phyloP scores from a whole-genome alignment of 176 grass and related monocot species.

The Oropetium thomaeum region DNA sequence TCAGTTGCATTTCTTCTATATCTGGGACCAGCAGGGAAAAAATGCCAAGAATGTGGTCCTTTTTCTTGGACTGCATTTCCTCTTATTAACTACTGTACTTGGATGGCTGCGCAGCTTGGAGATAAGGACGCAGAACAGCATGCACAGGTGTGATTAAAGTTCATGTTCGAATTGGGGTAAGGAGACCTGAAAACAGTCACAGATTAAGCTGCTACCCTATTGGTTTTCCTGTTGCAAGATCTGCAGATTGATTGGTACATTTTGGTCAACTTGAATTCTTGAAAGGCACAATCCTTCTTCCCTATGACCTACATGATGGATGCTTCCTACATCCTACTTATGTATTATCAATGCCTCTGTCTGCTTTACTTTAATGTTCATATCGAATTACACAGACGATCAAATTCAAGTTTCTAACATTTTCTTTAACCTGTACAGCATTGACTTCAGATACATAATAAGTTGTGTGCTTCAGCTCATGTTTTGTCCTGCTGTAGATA shows the following conservation, averaged over 20 bases:
- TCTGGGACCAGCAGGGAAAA: not conserved
- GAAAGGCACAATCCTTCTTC: not conserved
- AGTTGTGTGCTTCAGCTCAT: not conserved
- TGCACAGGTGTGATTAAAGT: not conserved
- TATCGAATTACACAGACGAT: not conserved
- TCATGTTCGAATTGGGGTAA: conserved; percentile 3
- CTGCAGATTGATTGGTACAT: conserved; percentile 9
- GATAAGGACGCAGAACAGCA: conserved; percentile 3
- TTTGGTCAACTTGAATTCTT: not conserved
- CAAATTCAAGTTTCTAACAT: not conserved
- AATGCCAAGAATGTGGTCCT: conserved; percentile 7
- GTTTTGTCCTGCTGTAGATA: not conserved
- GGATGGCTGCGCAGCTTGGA: conserved; percentile 12
- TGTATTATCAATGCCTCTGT: not conserved
- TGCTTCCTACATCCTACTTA: not conserved
- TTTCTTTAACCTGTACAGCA: not conserved
- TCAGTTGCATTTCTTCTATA: conserved; percentile 16
- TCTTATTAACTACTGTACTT: not conserved
- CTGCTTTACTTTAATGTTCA: conserved; percentile 8
- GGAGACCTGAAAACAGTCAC: conserved; percentile 26
- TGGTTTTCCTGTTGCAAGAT: conserved; percentile 18
- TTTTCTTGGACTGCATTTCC: conserved; percentile 31
- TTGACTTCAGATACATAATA: not conserved
- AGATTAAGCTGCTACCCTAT: not conserved
- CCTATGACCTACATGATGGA: not conserved